phyloP scores from a whole-genome alignment of 1,139 yeast species.

The Suhomyces atakaporum region DNA sequence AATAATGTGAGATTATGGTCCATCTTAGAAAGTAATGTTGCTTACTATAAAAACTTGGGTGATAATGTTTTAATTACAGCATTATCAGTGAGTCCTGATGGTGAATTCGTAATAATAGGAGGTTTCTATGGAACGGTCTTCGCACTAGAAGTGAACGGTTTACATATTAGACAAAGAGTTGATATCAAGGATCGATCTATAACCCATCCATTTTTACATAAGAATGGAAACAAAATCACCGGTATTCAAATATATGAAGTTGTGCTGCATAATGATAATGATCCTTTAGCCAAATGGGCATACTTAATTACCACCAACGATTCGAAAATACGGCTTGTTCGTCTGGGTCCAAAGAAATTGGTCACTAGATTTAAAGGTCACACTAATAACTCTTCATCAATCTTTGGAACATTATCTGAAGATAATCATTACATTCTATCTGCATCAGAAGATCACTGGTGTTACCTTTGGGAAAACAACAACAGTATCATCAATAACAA shows the following conservation, averaged over 20 bases:
- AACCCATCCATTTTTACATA: constrained; percentile 29
- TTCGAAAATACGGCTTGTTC: constrained; percentile 70
- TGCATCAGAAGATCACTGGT: constrained; percentile 72
- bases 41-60: constrained; percentile 39
- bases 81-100: constrained; percentile 69
- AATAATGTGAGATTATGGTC: constrained; percentile 82
- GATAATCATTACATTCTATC: constrained; percentile 53
- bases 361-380: constrained; percentile 75
- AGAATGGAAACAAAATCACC: constrained; percentile 42
- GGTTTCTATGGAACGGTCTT: constrained; percentile 76
- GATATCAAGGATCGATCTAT: constrained; percentile 45
- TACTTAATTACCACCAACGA: constrained; percentile 74
- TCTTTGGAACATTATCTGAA: constrained; percentile 65
- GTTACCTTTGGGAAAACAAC: constrained; percentile 67
- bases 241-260: constrained; percentile 39
- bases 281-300: constrained; percentile 33
- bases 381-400: constrained; percentile 69
- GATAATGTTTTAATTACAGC: constrained; percentile 72
- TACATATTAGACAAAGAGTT: constrained; percentile 55
- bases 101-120: constrained; percentile 68
- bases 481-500: constrained; percentile 44
- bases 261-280: constrained; percentile 14
- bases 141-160: constrained; percentile 65
- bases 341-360: constrained; percentile 55
- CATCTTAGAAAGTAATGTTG: constrained; percentile 58